Evolutionary conservation across 257 asterid species (phyloP), one percentile per base, ranked within the genome.

Genomic region (Knoxia roxburghii): DNA sequence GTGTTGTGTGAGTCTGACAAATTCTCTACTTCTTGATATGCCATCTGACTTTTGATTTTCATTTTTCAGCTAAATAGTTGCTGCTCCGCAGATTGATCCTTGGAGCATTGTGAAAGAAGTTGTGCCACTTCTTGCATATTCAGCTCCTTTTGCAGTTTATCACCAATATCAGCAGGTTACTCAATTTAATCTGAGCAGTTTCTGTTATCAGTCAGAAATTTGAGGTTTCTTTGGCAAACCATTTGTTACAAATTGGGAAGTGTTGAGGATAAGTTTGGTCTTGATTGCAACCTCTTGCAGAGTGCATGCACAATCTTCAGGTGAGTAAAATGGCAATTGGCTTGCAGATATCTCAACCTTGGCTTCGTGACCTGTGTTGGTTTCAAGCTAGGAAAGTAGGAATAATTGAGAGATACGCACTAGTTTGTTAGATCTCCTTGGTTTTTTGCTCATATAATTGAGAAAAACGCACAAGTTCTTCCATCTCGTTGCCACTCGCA

Each of bases 111-210:
- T 72, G 51, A 90, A 84, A 83, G 95, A 93, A 76, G 71, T 90
- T 32, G 73, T 90, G 62, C 96, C 99, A 8, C 95, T 93, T 74
- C 60, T 93, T 32, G 75, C 99, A 21, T 88, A 78, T 79, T 93
- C 99, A 4, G 99, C 99, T n/a, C 94, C 96, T 30, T 93, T 90
- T 79, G 97, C 83, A 61, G 79, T 93, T 68, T 90, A 90, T 84
- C 99, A 93, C 76, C 99, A 84, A 80, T 87, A 90, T 75, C 90
- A 85, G 62, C 88, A 88, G 96, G 99, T 93, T 46, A 20, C n/a
- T 29, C 1, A 5, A 30, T 67, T 66, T 65, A 70, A 51, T 37
- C 26, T 69, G 43, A 45, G 57, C 39, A 0, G 37, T 64, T 30
- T n/a, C 51, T 8, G 59, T 53, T 35, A 24, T 23, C 32, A 20